phyloP scores from a whole-genome alignment of 441 rosid genomes.

The Pelargonium australe region DNA sequence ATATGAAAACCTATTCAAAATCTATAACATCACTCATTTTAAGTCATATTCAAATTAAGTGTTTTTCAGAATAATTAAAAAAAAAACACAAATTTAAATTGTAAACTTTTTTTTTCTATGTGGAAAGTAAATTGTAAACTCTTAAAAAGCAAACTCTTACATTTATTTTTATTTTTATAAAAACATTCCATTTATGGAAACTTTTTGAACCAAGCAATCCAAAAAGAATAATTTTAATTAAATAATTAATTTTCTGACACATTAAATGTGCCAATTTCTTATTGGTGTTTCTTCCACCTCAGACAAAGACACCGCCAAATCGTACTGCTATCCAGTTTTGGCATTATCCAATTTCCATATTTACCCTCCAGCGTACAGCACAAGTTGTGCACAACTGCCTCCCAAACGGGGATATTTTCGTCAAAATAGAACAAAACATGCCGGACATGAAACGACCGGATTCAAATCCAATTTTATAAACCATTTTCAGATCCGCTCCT shows the following conservation, averaged over 20 bases:
- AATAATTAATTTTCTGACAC: background rate
- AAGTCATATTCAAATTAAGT: no score
- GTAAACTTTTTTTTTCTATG: no score
- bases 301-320: background rate
- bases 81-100: no score
- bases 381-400: background rate
- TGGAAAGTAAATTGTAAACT: no score
- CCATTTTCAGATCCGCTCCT: constrained; percentile 17
- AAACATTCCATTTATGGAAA: background rate
- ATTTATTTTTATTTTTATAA: no score
- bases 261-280: background rate
- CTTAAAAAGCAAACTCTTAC: no score
- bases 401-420: background rate
- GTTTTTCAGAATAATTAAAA: no score
- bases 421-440: background rate
- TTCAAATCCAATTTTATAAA: background rate
- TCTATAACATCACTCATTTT: no score
- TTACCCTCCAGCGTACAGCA: background rate
- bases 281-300: background rate
- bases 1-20: no score
- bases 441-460: background rate
- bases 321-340: background rate
- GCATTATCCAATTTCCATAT: background rate
- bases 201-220: background rate
- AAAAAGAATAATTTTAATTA: background rate